Conservation (phyloP, 257 asterid genomes). For the Perilla frutescens region DNA sequence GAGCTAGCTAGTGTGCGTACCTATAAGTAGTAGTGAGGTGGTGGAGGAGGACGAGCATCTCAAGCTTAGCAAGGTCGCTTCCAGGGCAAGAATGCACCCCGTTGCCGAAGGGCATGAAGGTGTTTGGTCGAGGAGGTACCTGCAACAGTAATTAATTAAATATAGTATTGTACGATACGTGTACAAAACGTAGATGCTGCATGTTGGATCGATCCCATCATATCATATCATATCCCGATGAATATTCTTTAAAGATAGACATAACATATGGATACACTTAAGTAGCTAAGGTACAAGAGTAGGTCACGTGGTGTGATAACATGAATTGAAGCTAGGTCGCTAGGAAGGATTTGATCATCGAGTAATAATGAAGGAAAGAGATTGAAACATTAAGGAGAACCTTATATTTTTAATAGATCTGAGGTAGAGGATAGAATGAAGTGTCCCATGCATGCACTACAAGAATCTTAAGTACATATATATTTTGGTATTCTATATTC, state of each 20-base stretch:
- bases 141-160: conserved; percentile 29
- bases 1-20: conserved; percentile 26
- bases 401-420: conserved; percentile 37
- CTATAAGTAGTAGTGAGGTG: conserved; percentile 67
- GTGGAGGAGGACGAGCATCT: conserved; percentile 72
- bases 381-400: conserved; percentile 43
- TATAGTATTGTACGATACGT: no score
- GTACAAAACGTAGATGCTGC: no score
- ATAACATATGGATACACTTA: no score
- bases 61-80: conserved; percentile 76
- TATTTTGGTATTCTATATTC: no score
- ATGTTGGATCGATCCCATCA: neutral
- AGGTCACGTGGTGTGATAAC: conserved; percentile 38
- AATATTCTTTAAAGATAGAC: no score
- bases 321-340: no score
- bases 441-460: conserved; percentile 6
- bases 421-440: conserved; percentile 29
- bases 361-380: conserved; percentile 31
- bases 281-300: conserved; percentile 31
- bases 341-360: conserved; percentile 8
- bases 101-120: conserved; percentile 76
- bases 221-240: no score
- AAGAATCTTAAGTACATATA: neutral
- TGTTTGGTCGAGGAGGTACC: conserved; percentile 66
- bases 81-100: conserved; percentile 85